Percentiles rank a stretch among this genome's conserved stretches.
Evolutionary conservation across 2,329 filamentous ascomycete species (phyloP).

Genomic region (Exophiala sideris): DNA sequence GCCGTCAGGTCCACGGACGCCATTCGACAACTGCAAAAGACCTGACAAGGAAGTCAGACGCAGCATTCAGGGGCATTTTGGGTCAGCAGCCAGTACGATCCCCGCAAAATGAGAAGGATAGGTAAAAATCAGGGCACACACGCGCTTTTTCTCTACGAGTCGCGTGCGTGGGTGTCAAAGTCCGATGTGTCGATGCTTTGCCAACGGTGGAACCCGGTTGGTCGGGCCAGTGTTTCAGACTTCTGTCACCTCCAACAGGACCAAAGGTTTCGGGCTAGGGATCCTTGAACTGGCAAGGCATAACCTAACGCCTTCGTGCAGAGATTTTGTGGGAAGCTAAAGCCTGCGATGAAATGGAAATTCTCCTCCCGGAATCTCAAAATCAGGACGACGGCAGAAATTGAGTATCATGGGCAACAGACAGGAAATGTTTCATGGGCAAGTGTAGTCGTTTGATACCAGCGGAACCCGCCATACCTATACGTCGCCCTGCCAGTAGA

Average conservation of each 20-base stretch:
- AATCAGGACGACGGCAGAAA: slow-evolving; percentile 18
- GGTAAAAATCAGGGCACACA: slow-evolving; percentile 5
- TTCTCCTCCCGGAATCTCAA: background rate
- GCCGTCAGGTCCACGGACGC: background rate
- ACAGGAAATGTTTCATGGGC: slow-evolving; percentile 19
- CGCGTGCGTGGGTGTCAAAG: slow-evolving; percentile 1
- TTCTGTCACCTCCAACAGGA: slow-evolving; percentile 14
- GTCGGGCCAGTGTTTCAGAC: slow-evolving; percentile 23
- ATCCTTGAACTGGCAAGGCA: background rate
- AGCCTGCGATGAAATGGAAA: slow-evolving; percentile 4
- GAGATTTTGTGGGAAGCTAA: background rate
- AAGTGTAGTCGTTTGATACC: slow-evolving; percentile 7
- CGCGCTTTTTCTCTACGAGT: slow-evolving; percentile 7
- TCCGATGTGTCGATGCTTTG: slow-evolving; percentile 2
- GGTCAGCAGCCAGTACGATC: slow-evolving; percentile 3
- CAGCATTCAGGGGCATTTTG: slow-evolving; percentile 18
- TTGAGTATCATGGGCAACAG: slow-evolving; percentile 15
- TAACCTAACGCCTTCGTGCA: background rate
- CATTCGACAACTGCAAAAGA: slow-evolving; percentile 3
- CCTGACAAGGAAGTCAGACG: slow-evolving; percentile 2
- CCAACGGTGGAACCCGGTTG: slow-evolving; percentile 13
- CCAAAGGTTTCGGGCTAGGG: background rate
- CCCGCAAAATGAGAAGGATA: slow-evolving; percentile 11
- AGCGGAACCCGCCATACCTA: background rate
- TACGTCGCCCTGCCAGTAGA: background rate